Evolutionary conservation across 2,329 filamentous ascomycete species (phyloP), one percentile per base, ranked within the genome.

Genomic region (Calonectria honghensis): DNA sequence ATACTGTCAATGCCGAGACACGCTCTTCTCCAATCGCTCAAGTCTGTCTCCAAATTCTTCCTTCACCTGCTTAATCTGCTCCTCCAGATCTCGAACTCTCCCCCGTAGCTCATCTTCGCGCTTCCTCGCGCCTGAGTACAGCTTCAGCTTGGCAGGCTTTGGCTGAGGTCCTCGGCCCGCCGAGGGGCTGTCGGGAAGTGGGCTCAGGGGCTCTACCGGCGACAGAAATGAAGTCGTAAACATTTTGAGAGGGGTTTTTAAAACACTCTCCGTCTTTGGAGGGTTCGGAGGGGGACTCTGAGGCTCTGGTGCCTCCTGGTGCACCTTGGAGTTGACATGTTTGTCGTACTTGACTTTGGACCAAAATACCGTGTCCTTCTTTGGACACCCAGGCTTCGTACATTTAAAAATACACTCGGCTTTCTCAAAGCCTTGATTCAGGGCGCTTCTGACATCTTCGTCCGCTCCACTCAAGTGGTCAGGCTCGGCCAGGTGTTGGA

Each of bases 171-270:
- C 73, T 57, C 78, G 73, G 1, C 76, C 79, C 2, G 66, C 61
- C 2, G 78, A 80, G 3, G 79, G 78, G n/a, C 78, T 80, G 6
- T 20, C 32, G 0, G 76, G 79, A 0, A 31, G 79, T 14, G 14
- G 24, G 4, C 32, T 27, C 1, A 51, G 48, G 0, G 69, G 39
- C 2, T 78, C 70, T 6, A 74, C 67, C 0, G 77, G 77, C 0
- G 77, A 77, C 0, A 73, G 35, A 0, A 76, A 45, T 0, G 72
- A 20, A 1, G 65, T 41, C 2, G n/a, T 24, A 2, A 35, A 39
- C 1, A 20, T 29, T 2, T 7, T 24, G 0, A 48, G 61, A 1
- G 78, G 73, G 1, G 77, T 76, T 3, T 57, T 29, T 10, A 69
- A 65, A 0, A 31, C 9, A 11, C 27, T 31, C 13, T 57, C 50